phyloP scores from a whole-genome alignment of 306 rosid species.

The Neltuma alba region DNA sequence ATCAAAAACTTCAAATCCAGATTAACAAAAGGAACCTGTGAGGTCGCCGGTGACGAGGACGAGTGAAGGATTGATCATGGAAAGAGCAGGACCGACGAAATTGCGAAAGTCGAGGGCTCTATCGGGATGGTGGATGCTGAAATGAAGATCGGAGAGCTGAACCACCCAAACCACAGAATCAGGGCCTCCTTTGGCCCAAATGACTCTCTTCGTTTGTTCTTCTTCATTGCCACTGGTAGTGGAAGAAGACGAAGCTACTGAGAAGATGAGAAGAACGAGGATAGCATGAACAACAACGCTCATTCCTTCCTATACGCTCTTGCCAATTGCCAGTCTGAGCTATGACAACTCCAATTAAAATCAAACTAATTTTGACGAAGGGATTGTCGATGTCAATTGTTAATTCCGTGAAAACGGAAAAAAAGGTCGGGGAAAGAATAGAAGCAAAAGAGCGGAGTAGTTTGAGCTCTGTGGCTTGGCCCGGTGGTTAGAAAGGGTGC shows the following conservation, averaged over 20 bases:
- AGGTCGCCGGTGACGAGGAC: conserved; percentile 96
- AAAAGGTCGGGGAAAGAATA: too few relatives aligned
- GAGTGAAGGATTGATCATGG: conserved; percentile 89
- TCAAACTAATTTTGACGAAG: background rate
- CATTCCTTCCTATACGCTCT: background rate
- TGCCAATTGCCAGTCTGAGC: background rate
- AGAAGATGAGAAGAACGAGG: background rate
- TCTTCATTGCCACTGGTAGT: background rate
- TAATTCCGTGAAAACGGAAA: too few relatives aligned
- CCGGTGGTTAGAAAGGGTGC: too few relatives aligned
- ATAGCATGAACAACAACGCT: background rate
- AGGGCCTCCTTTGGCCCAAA: conserved; percentile 49
- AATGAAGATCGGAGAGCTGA: conserved; percentile 97
- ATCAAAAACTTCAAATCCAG: background rate
- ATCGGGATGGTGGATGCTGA: conserved; percentile 87
- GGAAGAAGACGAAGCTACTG: background rate
- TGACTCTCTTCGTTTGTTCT: conserved; percentile 26
- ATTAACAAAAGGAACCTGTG: conserved; percentile 53
- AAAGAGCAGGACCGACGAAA: conserved; percentile 71
- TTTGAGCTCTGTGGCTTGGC: too few relatives aligned
- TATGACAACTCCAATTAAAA: background rate
- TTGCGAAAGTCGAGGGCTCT: conserved; percentile 67
- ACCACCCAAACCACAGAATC: conserved; percentile 84
- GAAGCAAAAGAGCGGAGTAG: too few relatives aligned
- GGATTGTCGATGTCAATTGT: too few relatives aligned